A percentile compares a stretch with the other conserved stretches of the same genome.
phyloP scores from a whole-genome alignment of 2,329 filamentous ascomycete genomes.

The Neonectria coccinea region DNA sequence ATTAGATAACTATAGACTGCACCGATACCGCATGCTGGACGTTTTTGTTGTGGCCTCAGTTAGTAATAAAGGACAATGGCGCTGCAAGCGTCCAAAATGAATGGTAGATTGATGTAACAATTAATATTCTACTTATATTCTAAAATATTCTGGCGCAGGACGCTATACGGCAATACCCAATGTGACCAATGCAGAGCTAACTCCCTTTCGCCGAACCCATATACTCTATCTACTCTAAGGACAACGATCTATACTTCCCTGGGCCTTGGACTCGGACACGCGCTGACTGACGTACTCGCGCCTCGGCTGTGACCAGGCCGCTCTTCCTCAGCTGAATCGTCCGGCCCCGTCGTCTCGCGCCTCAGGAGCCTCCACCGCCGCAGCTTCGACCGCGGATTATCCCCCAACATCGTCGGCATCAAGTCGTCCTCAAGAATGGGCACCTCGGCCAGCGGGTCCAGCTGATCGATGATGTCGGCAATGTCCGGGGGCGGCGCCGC shows the following conservation, averaged over 20 bases:
- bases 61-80: no score
- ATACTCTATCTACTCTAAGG: background rate
- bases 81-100: background rate
- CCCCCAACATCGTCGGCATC: conserved; percentile 42
- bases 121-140: background rate
- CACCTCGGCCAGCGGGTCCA: conserved; percentile 48
- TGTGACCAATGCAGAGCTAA: background rate
- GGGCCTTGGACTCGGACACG: conserved; percentile 14
- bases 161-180: background rate
- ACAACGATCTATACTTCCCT: background rate
- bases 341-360: conserved; percentile 11
- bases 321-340: background rate
- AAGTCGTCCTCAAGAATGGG: conserved; percentile 46
- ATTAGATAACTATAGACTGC: no score
- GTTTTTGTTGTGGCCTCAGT: no score
- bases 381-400: conserved; percentile 32
- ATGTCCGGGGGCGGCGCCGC: conserved; percentile 63
- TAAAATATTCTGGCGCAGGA: background rate
- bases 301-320: conserved; percentile 8
- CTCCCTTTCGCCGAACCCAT: background rate
- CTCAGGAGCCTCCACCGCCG: conserved; percentile 25
- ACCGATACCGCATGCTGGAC: no score
- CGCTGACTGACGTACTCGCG: conserved; percentile 5
- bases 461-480: conserved; percentile 46
- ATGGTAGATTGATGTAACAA: background rate